Percentiles rank a stretch among this genome's conserved stretches.
These are phyloP conservation scores for sunflower (Helianthus annuus) DNA, from an alignment of 129 eudicot genomes.

Conservation along the genomic window DNA sequence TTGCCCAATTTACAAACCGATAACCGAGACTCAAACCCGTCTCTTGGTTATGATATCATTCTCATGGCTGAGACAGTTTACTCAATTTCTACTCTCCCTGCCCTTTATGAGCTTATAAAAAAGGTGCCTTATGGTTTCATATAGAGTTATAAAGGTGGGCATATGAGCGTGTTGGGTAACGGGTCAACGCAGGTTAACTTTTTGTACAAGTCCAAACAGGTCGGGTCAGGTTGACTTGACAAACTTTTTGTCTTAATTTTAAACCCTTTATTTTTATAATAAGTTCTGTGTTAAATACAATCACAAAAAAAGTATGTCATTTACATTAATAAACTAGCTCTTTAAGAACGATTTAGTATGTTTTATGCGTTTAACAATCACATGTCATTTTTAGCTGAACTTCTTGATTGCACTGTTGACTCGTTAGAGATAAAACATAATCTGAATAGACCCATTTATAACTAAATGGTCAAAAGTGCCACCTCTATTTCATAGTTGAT, in stretches of 20 bases:
- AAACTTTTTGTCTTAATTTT: neutral
- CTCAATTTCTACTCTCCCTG: constrained; percentile 65
- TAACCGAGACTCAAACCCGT: constrained; percentile 1
- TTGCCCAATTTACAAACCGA: constrained; percentile 38
- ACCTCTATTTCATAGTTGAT: neutral
- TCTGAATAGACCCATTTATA: neutral
- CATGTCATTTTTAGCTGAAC: neutral
- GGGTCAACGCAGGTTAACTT: too few relatives aligned
- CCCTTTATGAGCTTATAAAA: constrained; percentile 60
- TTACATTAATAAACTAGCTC: too few relatives aligned
- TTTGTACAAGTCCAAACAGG: too few relatives aligned
- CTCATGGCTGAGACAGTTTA: constrained; percentile 95
- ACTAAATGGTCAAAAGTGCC: constrained; percentile 41
- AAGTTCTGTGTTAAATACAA: neutral
- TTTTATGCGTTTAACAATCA: neutral
- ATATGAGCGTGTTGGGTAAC: neutral
- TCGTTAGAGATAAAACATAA: neutral
- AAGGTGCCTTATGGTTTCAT: constrained; percentile 47
- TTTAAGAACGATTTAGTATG: neutral
- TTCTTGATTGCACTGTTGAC: neutral
- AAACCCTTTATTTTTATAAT: neutral
- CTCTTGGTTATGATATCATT: constrained; percentile 60
- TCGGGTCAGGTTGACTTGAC: neutral
- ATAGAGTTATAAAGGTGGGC: neutral
- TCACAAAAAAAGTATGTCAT: neutral